A percentile compares a stretch with the other conserved stretches of the same genome.
Conservation (phyloP, 1,284 basidiomycete genomes). For the Boletus sp. region DNA sequence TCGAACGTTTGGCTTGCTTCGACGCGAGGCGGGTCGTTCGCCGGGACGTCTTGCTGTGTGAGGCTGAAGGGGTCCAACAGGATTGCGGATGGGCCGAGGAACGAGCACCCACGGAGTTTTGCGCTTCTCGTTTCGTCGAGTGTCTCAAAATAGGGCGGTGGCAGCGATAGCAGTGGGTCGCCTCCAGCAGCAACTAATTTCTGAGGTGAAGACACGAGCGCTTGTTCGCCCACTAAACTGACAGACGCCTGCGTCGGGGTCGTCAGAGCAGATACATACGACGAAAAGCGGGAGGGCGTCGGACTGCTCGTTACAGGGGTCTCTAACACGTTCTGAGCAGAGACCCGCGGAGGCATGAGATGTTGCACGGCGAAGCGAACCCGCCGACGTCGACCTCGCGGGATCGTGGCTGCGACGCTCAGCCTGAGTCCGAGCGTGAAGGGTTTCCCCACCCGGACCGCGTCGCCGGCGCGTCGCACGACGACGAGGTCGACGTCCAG, state of each 20-base stretch:
- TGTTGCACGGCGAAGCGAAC: conserved; percentile 63
- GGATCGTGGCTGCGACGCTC: conserved; percentile 44
- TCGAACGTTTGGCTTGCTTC: conserved; percentile 57
- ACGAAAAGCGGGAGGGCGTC: conserved; percentile 28
- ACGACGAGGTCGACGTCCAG: conserved; percentile 62
- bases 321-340: conserved; percentile 15
- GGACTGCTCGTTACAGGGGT: conserved; percentile 1
- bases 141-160: conserved; percentile 49
- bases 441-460: conserved; percentile 50
- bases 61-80: conserved; percentile 45
- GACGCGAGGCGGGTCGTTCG: conserved; percentile 23
- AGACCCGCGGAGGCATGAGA: conserved; percentile 42
- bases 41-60: conserved; percentile 14
- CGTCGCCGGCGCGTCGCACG: conserved; percentile 45
- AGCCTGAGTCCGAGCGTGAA: conserved; percentile 57
- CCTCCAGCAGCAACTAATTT: conserved; percentile 22
- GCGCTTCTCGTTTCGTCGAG: conserved; percentile 33
- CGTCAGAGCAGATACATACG: conserved; percentile 48
- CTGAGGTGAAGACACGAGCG: conserved; percentile 44
- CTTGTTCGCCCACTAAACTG: conserved; percentile 49
- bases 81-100: conserved; percentile 55
- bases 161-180: conserved; percentile 35
- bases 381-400: conserved; percentile 38
- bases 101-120: conserved; percentile 38
- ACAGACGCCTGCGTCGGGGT: conserved; percentile 33